phyloP scores from a whole-genome alignment of 441 rosid genomes.

The Populus hybrid region DNA sequence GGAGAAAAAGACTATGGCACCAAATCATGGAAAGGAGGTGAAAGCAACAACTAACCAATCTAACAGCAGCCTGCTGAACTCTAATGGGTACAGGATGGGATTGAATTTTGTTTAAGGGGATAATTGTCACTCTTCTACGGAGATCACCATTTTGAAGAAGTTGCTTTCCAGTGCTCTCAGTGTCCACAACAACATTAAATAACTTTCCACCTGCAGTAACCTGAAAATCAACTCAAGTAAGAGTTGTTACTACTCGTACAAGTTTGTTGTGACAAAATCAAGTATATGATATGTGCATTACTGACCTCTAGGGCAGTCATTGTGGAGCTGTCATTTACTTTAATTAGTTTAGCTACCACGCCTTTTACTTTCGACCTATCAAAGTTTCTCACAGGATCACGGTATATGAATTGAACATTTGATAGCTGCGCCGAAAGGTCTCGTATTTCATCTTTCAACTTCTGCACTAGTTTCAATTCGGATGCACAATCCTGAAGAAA shows the following conservation, averaged over 20 bases:
- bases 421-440: slow-evolving; percentile 68
- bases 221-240: slow-evolving; percentile 38
- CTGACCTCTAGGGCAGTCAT: slow-evolving; percentile 95
- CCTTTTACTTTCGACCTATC: slow-evolving; percentile 96
- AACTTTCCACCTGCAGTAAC: slow-evolving; percentile 97
- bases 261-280: slow-evolving; percentile 5
- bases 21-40: not conserved
- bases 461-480: slow-evolving; percentile 65
- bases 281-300: slow-evolving; percentile 15
- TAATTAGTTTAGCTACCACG: slow-evolving; percentile 83
- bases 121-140: slow-evolving; percentile 86
- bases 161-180: slow-evolving; percentile 92
- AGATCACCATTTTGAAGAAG: slow-evolving; percentile 94
- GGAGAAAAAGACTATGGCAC: not conserved
- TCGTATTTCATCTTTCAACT: slow-evolving; percentile 71
- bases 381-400: slow-evolving; percentile 84
- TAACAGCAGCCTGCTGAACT: slow-evolving; percentile 70
- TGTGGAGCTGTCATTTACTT: slow-evolving; percentile 74
- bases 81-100: slow-evolving; percentile 47
- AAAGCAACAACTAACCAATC: slow-evolving; percentile 58
- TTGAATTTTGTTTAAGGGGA: slow-evolving; percentile 93
- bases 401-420: slow-evolving; percentile 78
- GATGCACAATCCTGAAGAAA: slow-evolving; percentile 65
- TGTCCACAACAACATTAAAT: slow-evolving; percentile 87
- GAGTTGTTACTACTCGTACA: not conserved